Evolutionary conservation across 441 rosid genomes (phyloP).

Genomic region (Biscutella auriculata): DNA sequence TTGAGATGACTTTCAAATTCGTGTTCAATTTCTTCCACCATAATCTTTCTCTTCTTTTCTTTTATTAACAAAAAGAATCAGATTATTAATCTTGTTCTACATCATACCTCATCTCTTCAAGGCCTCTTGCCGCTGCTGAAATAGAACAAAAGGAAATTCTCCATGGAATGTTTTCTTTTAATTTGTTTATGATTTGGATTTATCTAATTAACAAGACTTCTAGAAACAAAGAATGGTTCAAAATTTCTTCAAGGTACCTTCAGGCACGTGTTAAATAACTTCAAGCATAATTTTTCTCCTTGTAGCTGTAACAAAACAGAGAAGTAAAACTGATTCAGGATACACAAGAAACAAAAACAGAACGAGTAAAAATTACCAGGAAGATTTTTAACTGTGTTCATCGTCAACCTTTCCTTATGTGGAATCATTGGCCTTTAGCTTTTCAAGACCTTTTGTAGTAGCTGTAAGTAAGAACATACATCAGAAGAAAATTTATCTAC

Average conservation of each 20-base stretch:
- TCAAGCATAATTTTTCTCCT: constrained; percentile 21
- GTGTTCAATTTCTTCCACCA: constrained; percentile 22
- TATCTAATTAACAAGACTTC: neutral
- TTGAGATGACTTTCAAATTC: constrained; percentile 18
- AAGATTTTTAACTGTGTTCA: constrained; percentile 6
- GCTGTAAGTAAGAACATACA: constrained; percentile 11
- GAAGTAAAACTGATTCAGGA: neutral
- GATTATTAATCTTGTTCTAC: constrained; percentile 4
- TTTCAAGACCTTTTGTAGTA: constrained; percentile 14
- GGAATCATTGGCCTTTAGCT: constrained; percentile 10
- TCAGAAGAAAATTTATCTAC: neutral
- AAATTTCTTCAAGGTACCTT: constrained; percentile 15
- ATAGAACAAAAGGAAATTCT: neutral
- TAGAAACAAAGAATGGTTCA: constrained; percentile 1
- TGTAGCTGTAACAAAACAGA: constrained; percentile 11
- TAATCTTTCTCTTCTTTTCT: constrained; percentile 9
- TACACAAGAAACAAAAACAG: neutral
- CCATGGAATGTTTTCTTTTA: neutral
- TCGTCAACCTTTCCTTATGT: neutral
- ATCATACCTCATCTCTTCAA: constrained; percentile 3
- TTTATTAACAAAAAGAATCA: neutral
- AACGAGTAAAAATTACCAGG: neutral
- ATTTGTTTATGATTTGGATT: neutral
- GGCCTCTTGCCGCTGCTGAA: constrained; percentile 20
- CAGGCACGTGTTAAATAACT: constrained; percentile 21